Base-by-base conservation (phyloP, 148 eudicot genomes). In the Dianthus caryophyllus region DNA sequence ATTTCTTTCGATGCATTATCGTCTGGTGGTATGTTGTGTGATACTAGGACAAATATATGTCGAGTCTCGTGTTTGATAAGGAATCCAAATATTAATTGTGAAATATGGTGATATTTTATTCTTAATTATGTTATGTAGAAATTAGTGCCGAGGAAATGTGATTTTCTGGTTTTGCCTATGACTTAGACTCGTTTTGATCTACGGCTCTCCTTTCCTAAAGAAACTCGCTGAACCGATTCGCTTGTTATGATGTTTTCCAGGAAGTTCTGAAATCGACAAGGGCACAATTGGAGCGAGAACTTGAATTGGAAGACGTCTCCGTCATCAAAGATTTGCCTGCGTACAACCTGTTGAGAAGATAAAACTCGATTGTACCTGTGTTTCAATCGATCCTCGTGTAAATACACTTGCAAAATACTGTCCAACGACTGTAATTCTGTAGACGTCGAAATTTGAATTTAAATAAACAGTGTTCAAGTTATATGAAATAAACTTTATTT, bases 211-310 rank as follows among this genome's bases (percentile, higher is more conserved):
- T 13, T 15, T 12, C 15, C 33, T 9, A 10, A 29, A 25, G 1
- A n/a, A 16, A 48, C 47, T 12, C n/a, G 17, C 49, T 30, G 46
- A 14, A 48, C 41, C 58, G 18, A 6, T 58, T 31, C 14, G 13
- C 13, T 2, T 26, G 50, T 10, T 14, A 47, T 26, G 0, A 11
- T 52, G 30, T 41, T 60, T 22, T 62, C 14, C 80, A 90, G 99
- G 97, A 94, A 38, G 99, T 94, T 64, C 70, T 94, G 64, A 94
- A 90, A 76, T 86, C 93, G 13, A 90, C 99, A 39, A 94, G 86
- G 73, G 54, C 77, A 21, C 99, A 94, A 72, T 66, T 90, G 54
- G 99, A 94, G 73, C 86, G 88, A 15, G 97, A 94, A 73, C 88
- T 94, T 70, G 87, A 76, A 20, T 75, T 94, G 69, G 91, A 94